Conservation (phyloP, 2,329 filamentous ascomycete genomes). For the Dichotomopilus funicola region DNA sequence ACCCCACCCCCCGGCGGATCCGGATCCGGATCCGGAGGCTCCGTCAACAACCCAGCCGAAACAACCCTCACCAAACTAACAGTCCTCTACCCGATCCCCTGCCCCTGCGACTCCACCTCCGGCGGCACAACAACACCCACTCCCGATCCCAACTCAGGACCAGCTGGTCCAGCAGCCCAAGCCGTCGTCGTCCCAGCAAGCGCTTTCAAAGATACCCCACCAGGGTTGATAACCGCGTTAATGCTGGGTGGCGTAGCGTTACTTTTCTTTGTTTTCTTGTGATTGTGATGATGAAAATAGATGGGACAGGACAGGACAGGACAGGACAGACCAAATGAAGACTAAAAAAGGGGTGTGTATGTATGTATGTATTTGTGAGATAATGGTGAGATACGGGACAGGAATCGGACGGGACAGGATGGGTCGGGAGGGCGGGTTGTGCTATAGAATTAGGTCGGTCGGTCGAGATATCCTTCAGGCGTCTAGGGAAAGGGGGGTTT, state of each 20-base stretch:
- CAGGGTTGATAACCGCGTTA: conserved; percentile 4
- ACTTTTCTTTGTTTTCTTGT: conserved; percentile 16
- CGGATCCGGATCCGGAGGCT: conserved; percentile 1
- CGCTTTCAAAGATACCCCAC: conserved; percentile 5
- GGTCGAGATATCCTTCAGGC: too few relatives aligned
- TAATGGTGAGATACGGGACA: too few relatives aligned
- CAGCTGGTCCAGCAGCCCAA: not conserved
- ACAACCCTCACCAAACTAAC: conserved; percentile 12
- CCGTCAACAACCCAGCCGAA: not conserved
- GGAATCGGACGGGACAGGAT: too few relatives aligned
- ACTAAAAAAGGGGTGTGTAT: not conserved
- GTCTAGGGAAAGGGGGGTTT: too few relatives aligned
- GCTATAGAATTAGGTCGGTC: too few relatives aligned
- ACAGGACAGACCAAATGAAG: not conserved
- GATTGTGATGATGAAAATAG: conserved; percentile 9
- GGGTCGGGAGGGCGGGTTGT: too few relatives aligned
- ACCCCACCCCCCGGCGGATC: not conserved
- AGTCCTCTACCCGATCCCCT: conserved; percentile 13
- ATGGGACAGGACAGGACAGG: not conserved
- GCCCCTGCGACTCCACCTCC: not conserved
- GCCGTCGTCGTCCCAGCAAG: not conserved
- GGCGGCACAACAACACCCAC: not conserved
- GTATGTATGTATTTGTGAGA: not conserved
- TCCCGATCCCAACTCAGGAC: not conserved
- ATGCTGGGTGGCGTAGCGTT: conserved; percentile 5